A percentile compares a stretch with the other conserved stretches of the same genome.
Evolutionary conservation across 1,139 yeast genomes (phyloP).

Genomic region (Candida albicans): DNA sequence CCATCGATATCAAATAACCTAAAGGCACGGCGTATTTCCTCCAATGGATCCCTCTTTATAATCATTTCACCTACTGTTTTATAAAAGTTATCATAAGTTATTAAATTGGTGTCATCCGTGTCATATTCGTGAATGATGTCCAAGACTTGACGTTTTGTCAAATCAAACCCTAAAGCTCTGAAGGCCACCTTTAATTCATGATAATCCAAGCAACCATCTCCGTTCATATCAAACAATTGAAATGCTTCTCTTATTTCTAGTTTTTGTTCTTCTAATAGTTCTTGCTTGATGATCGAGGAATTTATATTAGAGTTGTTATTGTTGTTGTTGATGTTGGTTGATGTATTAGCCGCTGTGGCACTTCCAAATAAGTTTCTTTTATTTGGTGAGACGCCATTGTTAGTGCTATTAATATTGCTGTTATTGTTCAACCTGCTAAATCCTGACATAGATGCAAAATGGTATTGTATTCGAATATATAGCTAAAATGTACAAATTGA

Average conservation of each 20-base stretch:
- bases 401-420: not conserved
- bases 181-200: conserved; percentile 93
- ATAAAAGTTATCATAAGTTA: conserved; percentile 80
- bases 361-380: conserved; percentile 2
- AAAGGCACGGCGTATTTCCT: conserved; percentile 90
- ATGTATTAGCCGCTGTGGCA: not conserved
- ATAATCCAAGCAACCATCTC: conserved; percentile 85
- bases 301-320: conserved; percentile 6
- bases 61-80: conserved; percentile 77
- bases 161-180: conserved; percentile 90
- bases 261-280: conserved; percentile 83
- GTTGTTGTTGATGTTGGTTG: conserved; percentile 3
- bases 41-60: conserved; percentile 84
- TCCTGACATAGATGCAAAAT: not conserved
- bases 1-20: conserved; percentile 84
- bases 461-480: no score
- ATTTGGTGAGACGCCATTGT: not conserved
- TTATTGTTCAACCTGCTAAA: not conserved
- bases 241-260: conserved; percentile 95
- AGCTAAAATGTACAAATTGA: no score
- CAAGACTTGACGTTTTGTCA: conserved; percentile 75
- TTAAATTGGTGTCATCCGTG: conserved; percentile 68
- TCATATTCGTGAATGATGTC: conserved; percentile 82
- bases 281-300: conserved; percentile 42
- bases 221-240: conserved; percentile 86